Conservation (phyloP, 1,284 basidiomycete species). For the Cutaneotrichosporon sp. region DNA sequence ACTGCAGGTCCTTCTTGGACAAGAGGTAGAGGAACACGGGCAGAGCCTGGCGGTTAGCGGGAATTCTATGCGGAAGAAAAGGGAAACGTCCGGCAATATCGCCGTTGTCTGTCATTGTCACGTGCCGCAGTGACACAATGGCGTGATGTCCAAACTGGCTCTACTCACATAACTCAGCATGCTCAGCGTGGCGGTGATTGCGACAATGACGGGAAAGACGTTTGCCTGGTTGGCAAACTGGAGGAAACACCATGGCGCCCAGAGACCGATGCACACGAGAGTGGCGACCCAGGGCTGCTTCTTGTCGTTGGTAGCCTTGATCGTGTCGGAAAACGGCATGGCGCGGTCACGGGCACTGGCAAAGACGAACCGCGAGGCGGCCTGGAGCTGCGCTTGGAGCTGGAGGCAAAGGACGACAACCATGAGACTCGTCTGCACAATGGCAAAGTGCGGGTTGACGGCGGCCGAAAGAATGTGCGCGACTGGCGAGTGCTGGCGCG, state of each 20-base stretch:
- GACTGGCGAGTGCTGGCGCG: constrained; percentile 35
- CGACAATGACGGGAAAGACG: constrained; percentile 36
- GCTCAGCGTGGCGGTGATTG: constrained; percentile 34
- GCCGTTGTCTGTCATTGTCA: too few relatives aligned
- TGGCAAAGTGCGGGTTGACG: constrained; percentile 29
- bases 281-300: constrained; percentile 41
- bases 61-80: neutral
- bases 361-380: constrained; percentile 46
- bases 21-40: constrained; percentile 41
- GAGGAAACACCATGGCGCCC: constrained; percentile 34
- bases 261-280: constrained; percentile 32
- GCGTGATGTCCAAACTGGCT: too few relatives aligned
- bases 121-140: too few relatives aligned
- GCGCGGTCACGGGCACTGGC: constrained; percentile 46
- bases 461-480: constrained; percentile 41
- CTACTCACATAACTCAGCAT: constrained; percentile 41
- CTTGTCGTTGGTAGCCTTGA: constrained; percentile 34
- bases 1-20: constrained; percentile 36
- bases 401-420: constrained; percentile 37
- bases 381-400: constrained; percentile 44
- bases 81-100: too few relatives aligned
- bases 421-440: constrained; percentile 32
- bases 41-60: constrained; percentile 15
- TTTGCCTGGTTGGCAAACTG: constrained; percentile 22
- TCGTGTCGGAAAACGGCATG: constrained; percentile 40